phyloP scores from a whole-genome alignment of 2,329 filamentous ascomycete genomes.

The Sporothrix inflata region DNA sequence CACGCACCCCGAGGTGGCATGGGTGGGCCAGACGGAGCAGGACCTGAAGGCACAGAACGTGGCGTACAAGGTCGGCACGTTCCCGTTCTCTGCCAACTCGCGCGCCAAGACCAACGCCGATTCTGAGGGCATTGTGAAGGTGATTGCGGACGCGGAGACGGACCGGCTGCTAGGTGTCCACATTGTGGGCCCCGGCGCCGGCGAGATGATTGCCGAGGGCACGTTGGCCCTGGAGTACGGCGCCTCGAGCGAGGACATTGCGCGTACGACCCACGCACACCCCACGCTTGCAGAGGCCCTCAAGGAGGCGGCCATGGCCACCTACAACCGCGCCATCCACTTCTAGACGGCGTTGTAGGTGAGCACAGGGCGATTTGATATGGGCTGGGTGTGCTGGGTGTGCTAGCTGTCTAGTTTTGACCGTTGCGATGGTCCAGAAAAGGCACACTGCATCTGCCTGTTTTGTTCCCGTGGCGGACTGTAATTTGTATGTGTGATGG shows the following conservation, averaged over 20 bases:
- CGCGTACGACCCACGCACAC: conserved; percentile 93
- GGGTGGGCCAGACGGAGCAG: conserved; percentile 97
- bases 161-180: conserved; percentile 94
- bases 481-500: background rate
- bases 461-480: background rate
- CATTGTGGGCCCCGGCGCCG: conserved; percentile 93
- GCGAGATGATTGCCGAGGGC: conserved; percentile 99
- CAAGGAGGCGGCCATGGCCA: conserved; percentile 99
- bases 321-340: conserved; percentile 93
- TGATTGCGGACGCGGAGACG: conserved; percentile 93
- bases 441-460: background rate
- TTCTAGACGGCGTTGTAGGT: conserved; percentile 59
- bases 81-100: conserved; percentile 98
- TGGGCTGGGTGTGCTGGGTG: background rate
- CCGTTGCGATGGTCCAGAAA: background rate
- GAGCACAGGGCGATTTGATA: background rate
- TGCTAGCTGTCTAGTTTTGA: background rate
- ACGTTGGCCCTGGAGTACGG: conserved; percentile 96
- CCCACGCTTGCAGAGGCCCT: conserved; percentile 96
- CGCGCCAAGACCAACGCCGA: conserved; percentile 99
- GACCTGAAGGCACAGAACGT: conserved; percentile 88
- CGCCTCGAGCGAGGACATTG: conserved; percentile 91
- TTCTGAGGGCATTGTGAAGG: conserved; percentile 94
- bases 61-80: conserved; percentile 89
- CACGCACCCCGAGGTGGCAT: conserved; percentile 96